Percentiles rank a stretch among this genome's conserved stretches.
Evolutionary conservation across 2,329 filamentous ascomycete genomes (phyloP).

Genomic region (Diaporthe ampelina): DNA sequence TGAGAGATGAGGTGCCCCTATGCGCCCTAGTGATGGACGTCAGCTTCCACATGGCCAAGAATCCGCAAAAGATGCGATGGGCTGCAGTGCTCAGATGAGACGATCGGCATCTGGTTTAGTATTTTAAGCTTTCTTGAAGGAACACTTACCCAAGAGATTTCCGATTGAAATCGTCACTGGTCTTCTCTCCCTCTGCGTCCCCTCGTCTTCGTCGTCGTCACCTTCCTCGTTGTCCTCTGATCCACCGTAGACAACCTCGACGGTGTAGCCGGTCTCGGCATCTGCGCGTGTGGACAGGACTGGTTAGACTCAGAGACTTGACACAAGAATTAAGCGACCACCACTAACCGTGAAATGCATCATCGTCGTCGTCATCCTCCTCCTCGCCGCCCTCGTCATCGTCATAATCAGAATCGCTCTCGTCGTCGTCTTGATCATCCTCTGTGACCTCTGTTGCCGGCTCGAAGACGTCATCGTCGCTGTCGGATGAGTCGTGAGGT

Average conservation of each 20-base stretch:
- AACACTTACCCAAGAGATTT: conserved; percentile 33
- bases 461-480: conserved; percentile 40
- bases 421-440: conserved; percentile 44
- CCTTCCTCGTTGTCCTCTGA: conserved; percentile 43
- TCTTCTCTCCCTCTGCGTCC: conserved; percentile 3
- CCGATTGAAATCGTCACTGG: conserved; percentile 26
- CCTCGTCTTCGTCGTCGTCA: conserved; percentile 40
- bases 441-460: conserved; percentile 35
- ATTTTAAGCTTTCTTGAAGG: conserved; percentile 21
- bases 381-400: conserved; percentile 47
- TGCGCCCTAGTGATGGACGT: conserved; percentile 35
- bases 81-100: not conserved
- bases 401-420: conserved; percentile 43
- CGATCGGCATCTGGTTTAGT: conserved; percentile 2
- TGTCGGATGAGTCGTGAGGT: conserved; percentile 17
- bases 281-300: conserved; percentile 26
- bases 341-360: conserved; percentile 42
- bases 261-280: conserved; percentile 38
- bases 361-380: conserved; percentile 47
- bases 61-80: not conserved
- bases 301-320: not conserved
- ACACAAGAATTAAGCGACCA: not conserved
- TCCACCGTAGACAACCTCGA: conserved; percentile 42
- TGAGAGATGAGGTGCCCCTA: conserved; percentile 31
- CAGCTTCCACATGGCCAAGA: conserved; percentile 23